A percentile compares a stretch with the other conserved stretches of the same genome.
phyloP scores from a whole-genome alignment of 2,329 filamentous ascomycete species.

The Delphinella strobiligena region DNA sequence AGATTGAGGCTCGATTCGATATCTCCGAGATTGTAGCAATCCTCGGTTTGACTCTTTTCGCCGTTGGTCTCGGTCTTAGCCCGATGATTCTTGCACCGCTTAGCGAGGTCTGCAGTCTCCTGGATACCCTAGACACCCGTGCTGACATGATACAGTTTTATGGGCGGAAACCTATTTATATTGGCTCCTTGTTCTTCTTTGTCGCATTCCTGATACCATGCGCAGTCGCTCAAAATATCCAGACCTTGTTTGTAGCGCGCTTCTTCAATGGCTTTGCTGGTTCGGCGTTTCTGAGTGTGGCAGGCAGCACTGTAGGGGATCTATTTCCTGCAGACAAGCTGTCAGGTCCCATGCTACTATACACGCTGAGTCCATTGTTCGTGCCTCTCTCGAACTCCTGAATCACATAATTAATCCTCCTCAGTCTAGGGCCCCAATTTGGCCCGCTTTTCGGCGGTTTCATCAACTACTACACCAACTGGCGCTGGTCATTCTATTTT shows the following conservation, averaged over 20 bases:
- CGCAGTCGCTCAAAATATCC: constrained; percentile 54
- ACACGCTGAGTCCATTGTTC: constrained; percentile 74
- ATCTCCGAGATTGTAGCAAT: background rate
- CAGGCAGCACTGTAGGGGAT: constrained; percentile 71
- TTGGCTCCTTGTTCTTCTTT: constrained; percentile 52
- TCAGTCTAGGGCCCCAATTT: constrained; percentile 21
- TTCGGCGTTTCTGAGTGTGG: constrained; percentile 69
- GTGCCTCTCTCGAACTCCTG: constrained; percentile 27
- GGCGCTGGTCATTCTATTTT: constrained; percentile 55
- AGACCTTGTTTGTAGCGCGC: constrained; percentile 54
- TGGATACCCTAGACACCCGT: background rate
- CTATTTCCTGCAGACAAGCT: constrained; percentile 70
- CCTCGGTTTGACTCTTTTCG: background rate
- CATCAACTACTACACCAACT: constrained; percentile 62
- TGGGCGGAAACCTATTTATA: constrained; percentile 54
- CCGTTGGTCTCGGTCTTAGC: background rate
- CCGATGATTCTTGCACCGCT: background rate
- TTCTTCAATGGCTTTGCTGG: constrained; percentile 66
- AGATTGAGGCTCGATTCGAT: background rate
- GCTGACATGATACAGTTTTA: constrained; percentile 50
- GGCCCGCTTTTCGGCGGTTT: constrained; percentile 71
- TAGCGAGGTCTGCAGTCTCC: background rate
- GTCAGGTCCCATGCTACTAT: constrained; percentile 68
- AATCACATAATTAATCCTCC: background rate
- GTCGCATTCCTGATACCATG: constrained; percentile 59